Evolutionary conservation across 1,139 yeast species (phyloP), one percentile per base, ranked within the genome.

Genomic region (Yamadazyma kanchanaburiensis): DNA sequence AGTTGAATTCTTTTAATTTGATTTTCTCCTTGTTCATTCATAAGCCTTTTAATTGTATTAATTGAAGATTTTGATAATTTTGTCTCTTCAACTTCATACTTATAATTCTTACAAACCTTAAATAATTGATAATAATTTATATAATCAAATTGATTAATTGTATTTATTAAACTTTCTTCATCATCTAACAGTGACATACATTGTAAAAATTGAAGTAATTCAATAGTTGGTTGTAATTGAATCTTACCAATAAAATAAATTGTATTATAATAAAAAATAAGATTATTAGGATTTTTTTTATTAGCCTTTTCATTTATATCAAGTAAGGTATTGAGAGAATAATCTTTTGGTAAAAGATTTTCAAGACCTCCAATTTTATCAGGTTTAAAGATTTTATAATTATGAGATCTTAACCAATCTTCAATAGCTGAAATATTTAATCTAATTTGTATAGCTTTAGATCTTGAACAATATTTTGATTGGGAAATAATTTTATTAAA

Each of bases 341-440:
- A 19, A 4, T 12, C 4, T 10, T 16, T 20, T 9, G 13, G 12
- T 20, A 52, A 30, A 14, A 62, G 43, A 49, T 58, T 30, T 43
- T 53, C 28, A 15, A 55, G 21, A 33, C 53, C 44, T 39, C 61
- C 75, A 43, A 48, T 36, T 15, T 14, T 34, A 28, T 63, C 71
- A 1, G 70, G 70, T 24, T 60, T 70, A 51, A 58, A 64, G 12
- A 77, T 82, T 40, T 69, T 67, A 49, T 68, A 70, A 54, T 86
- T 83, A 49, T 86, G 91, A 4, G 83, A 70, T 38, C 95, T 72
- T 21, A 91, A 72, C 98, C 98, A 91, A 49, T 91, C 96, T 54
- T 91, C 96, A 28, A 91, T 61, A 3, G 85, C 75, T 0, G 96
- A 87, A 7, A 91, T 54, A 47, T 91, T 91, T 37, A 91, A 70